These are phyloP conservation scores for Fusarium agapanthi DNA, from an alignment of 2,329 filamentous ascomycete species.

Conservation along the genomic window DNA sequence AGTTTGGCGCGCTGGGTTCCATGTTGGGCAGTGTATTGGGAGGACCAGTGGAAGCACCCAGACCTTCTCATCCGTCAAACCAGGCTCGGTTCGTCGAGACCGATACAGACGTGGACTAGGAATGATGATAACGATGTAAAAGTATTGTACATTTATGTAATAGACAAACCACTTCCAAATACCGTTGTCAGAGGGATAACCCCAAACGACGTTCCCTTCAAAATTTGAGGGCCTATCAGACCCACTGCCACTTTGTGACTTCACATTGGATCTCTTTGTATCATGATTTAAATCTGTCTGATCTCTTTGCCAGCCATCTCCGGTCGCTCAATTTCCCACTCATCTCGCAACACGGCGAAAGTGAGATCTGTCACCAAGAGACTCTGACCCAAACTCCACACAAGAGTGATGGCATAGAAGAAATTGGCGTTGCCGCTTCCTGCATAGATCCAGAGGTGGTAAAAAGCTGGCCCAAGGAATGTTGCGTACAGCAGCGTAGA, in stretches of 20 bases:
- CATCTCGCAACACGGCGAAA: constrained; percentile 89
- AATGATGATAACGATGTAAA: constrained; percentile 22
- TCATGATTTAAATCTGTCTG: constrained; percentile 73
- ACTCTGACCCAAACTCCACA: constrained; percentile 92
- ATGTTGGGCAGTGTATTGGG: constrained; percentile 52
- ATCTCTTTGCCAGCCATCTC: constrained; percentile 91
- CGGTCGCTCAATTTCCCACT: constrained; percentile 91
- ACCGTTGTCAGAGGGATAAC: neutral
- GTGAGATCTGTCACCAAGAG: constrained; percentile 87
- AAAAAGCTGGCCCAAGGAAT: constrained; percentile 92
- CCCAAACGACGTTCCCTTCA: constrained; percentile 23
- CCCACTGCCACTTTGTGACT: neutral
- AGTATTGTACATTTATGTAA: constrained; percentile 30
- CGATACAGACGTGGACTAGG: constrained; percentile 49
- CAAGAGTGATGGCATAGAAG: constrained; percentile 98
- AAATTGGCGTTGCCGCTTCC: constrained; percentile 99
- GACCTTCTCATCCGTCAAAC: constrained; percentile 7
- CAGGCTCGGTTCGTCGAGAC: constrained; percentile 47
- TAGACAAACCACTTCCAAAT: constrained; percentile 15
- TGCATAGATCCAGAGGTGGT: constrained; percentile 97
- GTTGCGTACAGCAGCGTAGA: constrained; percentile 87
- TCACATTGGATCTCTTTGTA: constrained; percentile 2
- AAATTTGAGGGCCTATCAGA: neutral
- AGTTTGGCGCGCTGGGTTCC: constrained; percentile 58
- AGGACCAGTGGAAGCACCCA: constrained; percentile 22